Percentiles rank a stretch among this genome's conserved stretches.
Conservation (phyloP, 1,284 basidiomycete species). For the Ustilago sp. region DNA sequence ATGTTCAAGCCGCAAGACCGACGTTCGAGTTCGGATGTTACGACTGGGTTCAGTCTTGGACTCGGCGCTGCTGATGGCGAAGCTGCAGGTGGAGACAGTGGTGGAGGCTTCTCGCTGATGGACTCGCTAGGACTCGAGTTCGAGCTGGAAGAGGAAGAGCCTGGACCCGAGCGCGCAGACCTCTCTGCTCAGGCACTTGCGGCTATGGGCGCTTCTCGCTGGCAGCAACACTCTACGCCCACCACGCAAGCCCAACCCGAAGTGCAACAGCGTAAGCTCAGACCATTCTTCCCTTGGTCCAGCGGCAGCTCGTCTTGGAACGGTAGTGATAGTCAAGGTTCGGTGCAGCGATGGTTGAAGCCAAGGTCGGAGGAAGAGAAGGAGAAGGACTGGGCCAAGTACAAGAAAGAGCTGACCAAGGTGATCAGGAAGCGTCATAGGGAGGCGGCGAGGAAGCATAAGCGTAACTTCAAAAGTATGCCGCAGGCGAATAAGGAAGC, state of each 20-base stretch:
- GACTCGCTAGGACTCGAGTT: slow-evolving; percentile 55
- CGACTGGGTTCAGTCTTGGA: slow-evolving; percentile 30
- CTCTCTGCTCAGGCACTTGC: background rate
- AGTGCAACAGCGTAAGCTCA: slow-evolving; percentile 8
- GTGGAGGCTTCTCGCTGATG: slow-evolving; percentile 57
- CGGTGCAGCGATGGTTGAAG: slow-evolving; percentile 40
- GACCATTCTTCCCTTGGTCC: slow-evolving; percentile 23
- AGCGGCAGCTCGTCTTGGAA: slow-evolving; percentile 22
- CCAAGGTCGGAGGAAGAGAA: slow-evolving; percentile 44
- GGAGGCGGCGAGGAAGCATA: slow-evolving; percentile 59
- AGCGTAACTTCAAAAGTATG: slow-evolving; percentile 29
- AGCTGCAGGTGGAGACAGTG: slow-evolving; percentile 13
- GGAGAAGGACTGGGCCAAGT: slow-evolving; percentile 38
- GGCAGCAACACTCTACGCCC: background rate
- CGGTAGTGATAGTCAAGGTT: slow-evolving; percentile 13
- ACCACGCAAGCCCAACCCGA: slow-evolving; percentile 4
- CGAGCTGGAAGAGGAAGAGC: slow-evolving; percentile 51
- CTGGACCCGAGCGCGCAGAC: slow-evolving; percentile 8
- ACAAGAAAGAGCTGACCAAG: slow-evolving; percentile 51
- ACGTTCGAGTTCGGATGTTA: slow-evolving; percentile 4
- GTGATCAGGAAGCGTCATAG: slow-evolving; percentile 61
- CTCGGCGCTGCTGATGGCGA: slow-evolving; percentile 4
- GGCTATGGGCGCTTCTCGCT: slow-evolving; percentile 8
- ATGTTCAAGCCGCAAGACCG: slow-evolving; percentile 65
- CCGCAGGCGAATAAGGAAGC: slow-evolving; percentile 6